Conservation (phyloP, 805 yeast genomes). For the Kuraishia ogatae region DNA sequence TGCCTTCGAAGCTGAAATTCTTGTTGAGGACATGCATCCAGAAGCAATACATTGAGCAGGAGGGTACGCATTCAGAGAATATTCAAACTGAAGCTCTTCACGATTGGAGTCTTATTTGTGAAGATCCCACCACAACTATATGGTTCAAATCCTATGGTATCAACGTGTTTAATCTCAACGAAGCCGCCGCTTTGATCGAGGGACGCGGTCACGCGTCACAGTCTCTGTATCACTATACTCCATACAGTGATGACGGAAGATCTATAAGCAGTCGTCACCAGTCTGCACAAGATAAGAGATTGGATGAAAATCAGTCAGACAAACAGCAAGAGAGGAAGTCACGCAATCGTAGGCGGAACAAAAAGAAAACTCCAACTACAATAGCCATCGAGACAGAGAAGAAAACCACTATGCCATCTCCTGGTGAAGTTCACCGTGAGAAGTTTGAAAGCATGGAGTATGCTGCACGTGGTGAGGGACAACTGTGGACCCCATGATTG, state of each 20-base stretch:
- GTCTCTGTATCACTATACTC: not conserved
- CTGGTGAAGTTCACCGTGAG: constrained; percentile 26
- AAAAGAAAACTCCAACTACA: not conserved
- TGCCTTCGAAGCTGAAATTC: constrained; percentile 46
- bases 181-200: not conserved
- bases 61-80: constrained; percentile 3
- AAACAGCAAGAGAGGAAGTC: not conserved
- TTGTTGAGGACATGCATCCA: constrained; percentile 51
- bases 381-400: not conserved
- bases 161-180: constrained; percentile 33
- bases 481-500: constrained; percentile 47
- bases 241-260: not conserved
- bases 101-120: constrained; percentile 55
- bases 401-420: not conserved
- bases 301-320: not conserved
- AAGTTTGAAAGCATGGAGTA: constrained; percentile 37
- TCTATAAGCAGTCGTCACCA: not conserved
- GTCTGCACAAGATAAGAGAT: too few relatives aligned
- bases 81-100: too few relatives aligned
- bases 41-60: constrained; percentile 36
- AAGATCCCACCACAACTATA: constrained; percentile 42
- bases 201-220: not conserved
- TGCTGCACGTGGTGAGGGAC: constrained; percentile 55
- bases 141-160: constrained; percentile 51
- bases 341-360: not conserved